Conservation (phyloP, 257 asterid genomes). For the Solanum appendiculatum region DNA sequence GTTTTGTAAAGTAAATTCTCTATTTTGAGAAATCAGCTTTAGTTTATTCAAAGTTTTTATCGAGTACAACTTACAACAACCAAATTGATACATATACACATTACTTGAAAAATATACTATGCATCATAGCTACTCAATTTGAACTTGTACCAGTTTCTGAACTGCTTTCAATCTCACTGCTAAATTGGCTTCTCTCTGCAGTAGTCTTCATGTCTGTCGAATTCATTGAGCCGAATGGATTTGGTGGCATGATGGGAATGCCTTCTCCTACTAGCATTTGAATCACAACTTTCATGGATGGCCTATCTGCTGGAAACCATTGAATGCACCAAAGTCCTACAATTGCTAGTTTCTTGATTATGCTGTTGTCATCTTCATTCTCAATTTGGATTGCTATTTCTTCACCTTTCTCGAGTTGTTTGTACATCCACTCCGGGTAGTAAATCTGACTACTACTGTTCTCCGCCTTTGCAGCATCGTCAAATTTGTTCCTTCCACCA, state of each 20-base stretch:
- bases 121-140: neutral
- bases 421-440: constrained; percentile 74
- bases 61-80: neutral
- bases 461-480: neutral
- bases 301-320: constrained; percentile 74
- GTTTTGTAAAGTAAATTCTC: neutral
- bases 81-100: neutral
- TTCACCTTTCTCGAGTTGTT: constrained; percentile 60
- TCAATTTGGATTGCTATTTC: constrained; percentile 44
- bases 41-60: neutral
- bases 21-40: neutral
- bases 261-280: constrained; percentile 60
- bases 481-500: constrained; percentile 42
- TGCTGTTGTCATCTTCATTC: constrained; percentile 27
- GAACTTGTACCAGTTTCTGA: constrained; percentile 1
- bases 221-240: constrained; percentile 46
- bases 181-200: constrained; percentile 14
- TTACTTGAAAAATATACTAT: neutral
- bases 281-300: constrained; percentile 59
- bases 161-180: constrained; percentile 5
- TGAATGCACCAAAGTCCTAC: constrained; percentile 80
- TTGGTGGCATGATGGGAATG: constrained; percentile 60
- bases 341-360: constrained; percentile 50
- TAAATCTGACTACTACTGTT: constrained; percentile 31
- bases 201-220: constrained; percentile 2